Evolutionary conservation across 2,329 filamentous ascomycete genomes (phyloP).

Genomic region (Cadophora sp.): DNA sequence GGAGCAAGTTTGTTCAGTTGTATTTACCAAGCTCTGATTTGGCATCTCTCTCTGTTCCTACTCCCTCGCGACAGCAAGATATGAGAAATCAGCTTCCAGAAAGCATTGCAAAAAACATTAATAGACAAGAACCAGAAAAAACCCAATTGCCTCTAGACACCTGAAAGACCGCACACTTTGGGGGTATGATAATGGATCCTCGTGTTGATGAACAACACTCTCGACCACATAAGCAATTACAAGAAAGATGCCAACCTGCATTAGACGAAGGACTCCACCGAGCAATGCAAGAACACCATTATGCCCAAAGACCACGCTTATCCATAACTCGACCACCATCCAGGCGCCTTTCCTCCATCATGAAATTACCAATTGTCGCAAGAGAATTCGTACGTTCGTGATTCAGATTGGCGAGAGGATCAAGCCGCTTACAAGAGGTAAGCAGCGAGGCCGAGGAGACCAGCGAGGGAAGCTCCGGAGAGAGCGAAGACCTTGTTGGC

Average conservation of each 20-base stretch:
- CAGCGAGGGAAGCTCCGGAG: constrained; percentile 65
- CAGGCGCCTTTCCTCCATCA: constrained; percentile 50
- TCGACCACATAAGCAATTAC: constrained; percentile 51
- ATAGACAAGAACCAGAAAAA: constrained; percentile 20
- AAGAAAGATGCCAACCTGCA: constrained; percentile 50
- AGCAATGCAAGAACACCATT: constrained; percentile 48
- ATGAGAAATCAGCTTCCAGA: constrained; percentile 13
- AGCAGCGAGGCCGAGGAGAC: constrained; percentile 65
- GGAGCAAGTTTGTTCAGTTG: constrained; percentile 27
- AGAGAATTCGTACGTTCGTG: constrained; percentile 45
- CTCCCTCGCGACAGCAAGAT: constrained; percentile 12
- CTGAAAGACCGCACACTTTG: constrained; percentile 48
- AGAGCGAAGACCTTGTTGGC: constrained; percentile 63
- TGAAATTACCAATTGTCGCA: constrained; percentile 48
- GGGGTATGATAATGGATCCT: constrained; percentile 47
- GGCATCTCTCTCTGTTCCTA: constrained; percentile 12
- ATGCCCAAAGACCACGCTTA: constrained; percentile 35
- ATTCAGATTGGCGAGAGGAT: constrained; percentile 58
- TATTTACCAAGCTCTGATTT: constrained; percentile 26
- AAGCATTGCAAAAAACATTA: constrained; percentile 16
- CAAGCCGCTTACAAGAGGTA: constrained; percentile 46
- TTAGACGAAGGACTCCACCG: constrained; percentile 46
- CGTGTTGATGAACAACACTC: constrained; percentile 45
- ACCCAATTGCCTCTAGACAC: constrained; percentile 37
- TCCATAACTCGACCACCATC: constrained; percentile 40